A percentile compares a stretch with the other conserved stretches of the same genome.
Conservation (phyloP, 2,329 filamentous ascomycete genomes). For the Didymella exigua region DNA sequence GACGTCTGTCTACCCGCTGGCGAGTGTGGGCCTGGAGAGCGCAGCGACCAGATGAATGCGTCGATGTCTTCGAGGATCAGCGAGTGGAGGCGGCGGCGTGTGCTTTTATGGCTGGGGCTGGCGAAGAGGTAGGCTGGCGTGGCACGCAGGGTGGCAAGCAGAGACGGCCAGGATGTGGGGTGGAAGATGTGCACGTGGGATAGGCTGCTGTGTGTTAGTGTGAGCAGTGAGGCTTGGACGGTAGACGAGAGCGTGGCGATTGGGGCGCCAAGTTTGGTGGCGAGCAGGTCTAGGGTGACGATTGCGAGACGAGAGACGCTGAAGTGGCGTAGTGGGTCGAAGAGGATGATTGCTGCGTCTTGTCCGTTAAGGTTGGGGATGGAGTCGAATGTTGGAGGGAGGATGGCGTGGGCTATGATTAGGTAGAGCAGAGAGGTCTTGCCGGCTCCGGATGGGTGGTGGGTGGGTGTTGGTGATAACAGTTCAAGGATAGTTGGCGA, state of each 20-base stretch:
- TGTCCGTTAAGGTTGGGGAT: slow-evolving; percentile 50
- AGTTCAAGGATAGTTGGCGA: slow-evolving; percentile 56
- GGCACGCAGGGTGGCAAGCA: slow-evolving; percentile 56
- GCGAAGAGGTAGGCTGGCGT: slow-evolving; percentile 60
- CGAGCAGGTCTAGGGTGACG: slow-evolving; percentile 38
- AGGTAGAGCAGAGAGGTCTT: slow-evolving; percentile 66
- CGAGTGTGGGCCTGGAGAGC: neutral
- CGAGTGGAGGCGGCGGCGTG: slow-evolving; percentile 54
- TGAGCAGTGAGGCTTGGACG: neutral
- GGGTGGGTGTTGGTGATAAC: slow-evolving; percentile 51
- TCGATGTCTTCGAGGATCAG: slow-evolving; percentile 62
- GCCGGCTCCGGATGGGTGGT: slow-evolving; percentile 54
- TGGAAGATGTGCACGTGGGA: slow-evolving; percentile 64
- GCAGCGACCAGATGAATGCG: slow-evolving; percentile 50
- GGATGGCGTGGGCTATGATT: slow-evolving; percentile 57
- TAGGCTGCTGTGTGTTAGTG: slow-evolving; percentile 50
- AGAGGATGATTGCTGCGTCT: slow-evolving; percentile 54
- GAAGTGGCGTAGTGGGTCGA: slow-evolving; percentile 63
- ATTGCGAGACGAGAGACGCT: slow-evolving; percentile 55
- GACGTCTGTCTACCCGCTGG: neutral
- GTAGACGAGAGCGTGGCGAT: neutral
- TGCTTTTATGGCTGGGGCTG: slow-evolving; percentile 56
- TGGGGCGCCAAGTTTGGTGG: neutral
- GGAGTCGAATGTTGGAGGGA: slow-evolving; percentile 48
- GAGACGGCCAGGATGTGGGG: slow-evolving; percentile 57